A percentile compares a stretch with the other conserved stretches of the same genome.
Conservation (phyloP, 208 protist genomes). For the Angomonas desouzai region DNA sequence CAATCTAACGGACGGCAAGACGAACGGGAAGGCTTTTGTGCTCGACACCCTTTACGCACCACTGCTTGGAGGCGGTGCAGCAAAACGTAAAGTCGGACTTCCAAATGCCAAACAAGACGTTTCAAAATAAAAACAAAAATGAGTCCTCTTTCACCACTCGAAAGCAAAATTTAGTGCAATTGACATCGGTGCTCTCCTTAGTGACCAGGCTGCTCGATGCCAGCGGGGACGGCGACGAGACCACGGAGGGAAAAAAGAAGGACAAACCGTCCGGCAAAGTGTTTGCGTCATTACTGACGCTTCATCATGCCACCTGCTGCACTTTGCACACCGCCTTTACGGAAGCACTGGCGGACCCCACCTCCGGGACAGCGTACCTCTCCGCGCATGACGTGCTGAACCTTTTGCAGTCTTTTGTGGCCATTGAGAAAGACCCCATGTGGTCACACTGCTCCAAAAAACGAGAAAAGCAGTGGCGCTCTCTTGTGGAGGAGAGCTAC, state of each 20-base stretch:
- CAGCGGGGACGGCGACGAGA: neutral
- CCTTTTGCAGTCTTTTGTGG: neutral
- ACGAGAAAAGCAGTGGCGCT: neutral
- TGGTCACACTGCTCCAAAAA: neutral
- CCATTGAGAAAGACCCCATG: neutral
- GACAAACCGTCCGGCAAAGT: neutral
- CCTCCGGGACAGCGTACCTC: neutral
- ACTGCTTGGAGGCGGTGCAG: constrained; percentile 31
- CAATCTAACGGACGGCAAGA: constrained; percentile 55
- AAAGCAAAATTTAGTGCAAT: constrained; percentile 22
- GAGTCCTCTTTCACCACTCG: neutral
- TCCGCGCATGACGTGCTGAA: neutral
- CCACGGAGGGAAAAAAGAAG: neutral
- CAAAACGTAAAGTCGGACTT: neutral
- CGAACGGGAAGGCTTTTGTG: constrained; percentile 44
- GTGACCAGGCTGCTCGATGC: constrained; percentile 32
- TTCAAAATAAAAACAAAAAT: neutral
- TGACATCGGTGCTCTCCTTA: constrained; percentile 63
- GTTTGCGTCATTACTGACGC: neutral
- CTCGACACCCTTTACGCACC: constrained; percentile 41
- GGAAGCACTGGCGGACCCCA: neutral
- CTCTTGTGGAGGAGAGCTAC: neutral
- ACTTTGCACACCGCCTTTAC: neutral
- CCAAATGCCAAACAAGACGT: neutral
- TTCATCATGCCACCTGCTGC: neutral